Percentiles rank a stretch among this genome's conserved stretches.
Evolutionary conservation across 345 rosid genomes (phyloP).

Genomic region (Eucalyptus albens): DNA sequence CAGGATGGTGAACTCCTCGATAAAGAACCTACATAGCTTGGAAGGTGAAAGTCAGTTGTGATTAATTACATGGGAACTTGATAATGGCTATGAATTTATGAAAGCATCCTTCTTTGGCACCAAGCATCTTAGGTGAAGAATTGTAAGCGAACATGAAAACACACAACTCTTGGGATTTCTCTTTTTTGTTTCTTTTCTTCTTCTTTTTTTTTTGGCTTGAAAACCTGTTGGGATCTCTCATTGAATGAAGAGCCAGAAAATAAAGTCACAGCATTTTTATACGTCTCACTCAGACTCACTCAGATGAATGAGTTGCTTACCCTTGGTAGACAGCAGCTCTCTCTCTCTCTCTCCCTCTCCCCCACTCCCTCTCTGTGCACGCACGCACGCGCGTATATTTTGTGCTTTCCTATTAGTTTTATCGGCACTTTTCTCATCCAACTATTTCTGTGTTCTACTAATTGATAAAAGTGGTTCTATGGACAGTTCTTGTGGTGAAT

Average conservation of each 20-base stretch:
- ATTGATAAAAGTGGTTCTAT: not conserved
- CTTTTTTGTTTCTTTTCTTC: not conserved
- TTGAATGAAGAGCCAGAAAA: not conserved
- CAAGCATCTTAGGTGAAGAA: not conserved
- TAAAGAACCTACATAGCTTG: not conserved
- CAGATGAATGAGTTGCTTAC: not conserved
- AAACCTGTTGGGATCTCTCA: not conserved
- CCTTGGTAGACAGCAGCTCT: not conserved
- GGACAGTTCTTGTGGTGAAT: not conserved
- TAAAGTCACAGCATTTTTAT: not conserved
- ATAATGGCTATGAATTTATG: not conserved
- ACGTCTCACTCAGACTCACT: not conserved
- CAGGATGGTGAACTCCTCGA: not conserved
- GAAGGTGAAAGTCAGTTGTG: not conserved
- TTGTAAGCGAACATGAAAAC: not conserved
- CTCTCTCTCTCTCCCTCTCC: not conserved
- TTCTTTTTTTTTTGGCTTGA: not conserved
- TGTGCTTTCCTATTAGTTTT: not conserved
- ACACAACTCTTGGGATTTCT: not conserved
- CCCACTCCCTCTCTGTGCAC: not conserved
- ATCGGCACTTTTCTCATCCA: not conserved
- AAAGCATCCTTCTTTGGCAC: not conserved
- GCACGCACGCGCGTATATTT: fast-evolving
- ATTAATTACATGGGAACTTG: not conserved
- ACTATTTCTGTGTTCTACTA: not conserved